Conservation (phyloP, 495 filamentous ascomycete genomes). For the Aspergillus bridgeri region DNA sequence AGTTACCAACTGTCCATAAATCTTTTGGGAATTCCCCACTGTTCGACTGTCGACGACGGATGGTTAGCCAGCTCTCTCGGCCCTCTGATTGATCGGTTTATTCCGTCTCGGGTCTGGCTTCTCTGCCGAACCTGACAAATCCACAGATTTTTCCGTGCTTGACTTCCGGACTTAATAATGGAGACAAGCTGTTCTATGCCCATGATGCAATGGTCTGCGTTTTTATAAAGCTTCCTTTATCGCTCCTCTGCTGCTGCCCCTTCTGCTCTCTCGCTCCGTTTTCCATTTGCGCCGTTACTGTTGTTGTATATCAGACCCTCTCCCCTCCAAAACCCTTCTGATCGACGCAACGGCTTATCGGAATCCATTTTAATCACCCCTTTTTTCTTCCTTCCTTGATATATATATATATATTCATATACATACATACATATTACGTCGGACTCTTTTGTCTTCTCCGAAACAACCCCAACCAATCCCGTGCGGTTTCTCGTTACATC, state of each 20-base stretch:
- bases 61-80: background rate
- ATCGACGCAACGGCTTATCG: background rate
- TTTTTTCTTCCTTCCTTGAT: slow-evolving; percentile 4
- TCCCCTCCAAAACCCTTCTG: slow-evolving; percentile 1
- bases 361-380: background rate
- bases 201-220: slow-evolving; percentile 5
- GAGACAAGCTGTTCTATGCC: background rate
- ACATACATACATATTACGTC: background rate
- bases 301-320: slow-evolving; percentile 16
- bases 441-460: background rate
- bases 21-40: background rate
- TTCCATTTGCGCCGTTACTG: background rate
- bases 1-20: too few relatives aligned
- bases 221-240: background rate
- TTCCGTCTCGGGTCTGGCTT: slow-evolving; percentile 3
- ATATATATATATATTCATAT: slow-evolving; percentile 5
- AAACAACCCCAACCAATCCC: background rate
- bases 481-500: background rate
- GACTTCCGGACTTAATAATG: slow-evolving; percentile 8
- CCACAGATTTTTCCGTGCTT: slow-evolving; percentile 5
- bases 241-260: background rate
- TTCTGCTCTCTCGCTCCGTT: slow-evolving; percentile 2
- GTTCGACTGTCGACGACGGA: slow-evolving; percentile 7
- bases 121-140: slow-evolving; percentile 11
- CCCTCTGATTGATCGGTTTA: slow-evolving; percentile 9